These are phyloP conservation scores for Talaromyces sp. DNA, from an alignment of 2,329 filamentous ascomycete genomes.

Conservation along the genomic window DNA sequence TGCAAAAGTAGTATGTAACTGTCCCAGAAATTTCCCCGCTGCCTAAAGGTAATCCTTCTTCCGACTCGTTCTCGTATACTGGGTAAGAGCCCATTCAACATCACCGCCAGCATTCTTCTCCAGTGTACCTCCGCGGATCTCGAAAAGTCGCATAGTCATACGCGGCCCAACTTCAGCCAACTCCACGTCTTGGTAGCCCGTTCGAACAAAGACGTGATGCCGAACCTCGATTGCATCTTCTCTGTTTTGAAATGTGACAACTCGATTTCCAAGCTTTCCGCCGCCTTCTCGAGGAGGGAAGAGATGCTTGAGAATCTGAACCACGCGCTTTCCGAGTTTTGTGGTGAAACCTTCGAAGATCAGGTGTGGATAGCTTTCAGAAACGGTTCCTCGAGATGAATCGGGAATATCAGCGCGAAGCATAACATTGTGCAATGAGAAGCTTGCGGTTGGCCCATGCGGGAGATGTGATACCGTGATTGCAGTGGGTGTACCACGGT, in stretches of 20 bases:
- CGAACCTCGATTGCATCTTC: constrained; percentile 85
- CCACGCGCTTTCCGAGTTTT: constrained; percentile 73
- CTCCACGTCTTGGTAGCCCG: constrained; percentile 84
- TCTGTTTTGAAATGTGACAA: constrained; percentile 92
- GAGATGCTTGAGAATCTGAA: constrained; percentile 87
- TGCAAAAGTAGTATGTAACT: constrained; percentile 9
- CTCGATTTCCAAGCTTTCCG: constrained; percentile 78
- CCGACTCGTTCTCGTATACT: constrained; percentile 86
- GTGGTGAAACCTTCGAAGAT: constrained; percentile 93
- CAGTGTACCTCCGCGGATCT: constrained; percentile 84
- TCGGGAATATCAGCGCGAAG: constrained; percentile 91
- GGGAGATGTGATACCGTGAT: constrained; percentile 84
- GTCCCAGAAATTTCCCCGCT: not conserved
- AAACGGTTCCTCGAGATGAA: constrained; percentile 78
- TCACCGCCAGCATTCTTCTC: constrained; percentile 90
- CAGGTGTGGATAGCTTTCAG: constrained; percentile 87
- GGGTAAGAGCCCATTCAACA: constrained; percentile 92
- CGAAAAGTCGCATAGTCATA: constrained; percentile 96
- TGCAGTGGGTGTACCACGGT: constrained; percentile 86
- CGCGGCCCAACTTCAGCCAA: constrained; percentile 85
- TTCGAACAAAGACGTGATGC: constrained; percentile 91
- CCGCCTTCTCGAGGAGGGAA: constrained; percentile 83
- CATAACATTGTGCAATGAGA: constrained; percentile 88
- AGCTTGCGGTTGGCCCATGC: constrained; percentile 82
- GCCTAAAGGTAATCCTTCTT: constrained; percentile 89